These are phyloP conservation scores for Musa schizocarpa DNA, from an alignment of 176 grass and related monocot species.

Conservation along the genomic window DNA sequence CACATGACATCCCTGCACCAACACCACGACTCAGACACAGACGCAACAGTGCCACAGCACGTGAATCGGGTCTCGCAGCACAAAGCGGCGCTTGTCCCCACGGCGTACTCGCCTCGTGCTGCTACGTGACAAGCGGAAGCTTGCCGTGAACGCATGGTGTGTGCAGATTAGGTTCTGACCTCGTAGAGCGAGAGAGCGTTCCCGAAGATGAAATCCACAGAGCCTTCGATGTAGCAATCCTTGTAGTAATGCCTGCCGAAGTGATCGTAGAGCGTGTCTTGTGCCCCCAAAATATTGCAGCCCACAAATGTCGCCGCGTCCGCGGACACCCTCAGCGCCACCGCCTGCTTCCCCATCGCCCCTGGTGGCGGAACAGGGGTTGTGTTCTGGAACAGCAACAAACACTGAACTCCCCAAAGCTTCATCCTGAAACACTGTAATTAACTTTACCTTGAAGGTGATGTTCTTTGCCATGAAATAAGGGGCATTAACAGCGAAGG, in stretches of 20 bases:
- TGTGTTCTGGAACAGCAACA: conserved; percentile 43
- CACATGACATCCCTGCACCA: conserved; percentile 65
- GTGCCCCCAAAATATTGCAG: conserved; percentile 73
- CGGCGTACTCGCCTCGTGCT: too few species aligned
- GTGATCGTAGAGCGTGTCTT: conserved; percentile 94
- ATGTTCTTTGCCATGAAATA: conserved; percentile 95
- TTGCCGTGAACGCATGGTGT: too few species aligned
- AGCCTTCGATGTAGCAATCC: conserved; percentile 95
- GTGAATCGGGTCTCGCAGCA: too few species aligned
- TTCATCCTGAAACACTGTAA: too few species aligned
- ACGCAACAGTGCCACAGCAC: too few species aligned
- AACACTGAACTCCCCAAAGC: too few species aligned
- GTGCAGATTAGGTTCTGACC: conserved; percentile 22
- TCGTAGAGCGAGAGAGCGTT: conserved; percentile 94
- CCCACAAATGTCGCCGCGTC: conserved; percentile 81
- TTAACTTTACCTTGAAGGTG: conserved; percentile 59
- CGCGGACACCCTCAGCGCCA: conserved; percentile 67
- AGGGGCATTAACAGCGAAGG: conserved; percentile 81
- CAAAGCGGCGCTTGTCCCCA: too few species aligned
- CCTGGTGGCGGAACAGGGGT: conserved; percentile 64
- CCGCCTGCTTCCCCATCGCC: conserved; percentile 74
- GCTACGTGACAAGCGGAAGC: too few species aligned
- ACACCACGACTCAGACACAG: not conserved
- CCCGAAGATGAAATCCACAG: conserved; percentile 99
- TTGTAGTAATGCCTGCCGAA: conserved; percentile 84